Percentiles rank a stretch among this genome's conserved stretches.
phyloP scores from a whole-genome alignment of 352 stramenopile species.

The Pythium scleroteichum region DNA sequence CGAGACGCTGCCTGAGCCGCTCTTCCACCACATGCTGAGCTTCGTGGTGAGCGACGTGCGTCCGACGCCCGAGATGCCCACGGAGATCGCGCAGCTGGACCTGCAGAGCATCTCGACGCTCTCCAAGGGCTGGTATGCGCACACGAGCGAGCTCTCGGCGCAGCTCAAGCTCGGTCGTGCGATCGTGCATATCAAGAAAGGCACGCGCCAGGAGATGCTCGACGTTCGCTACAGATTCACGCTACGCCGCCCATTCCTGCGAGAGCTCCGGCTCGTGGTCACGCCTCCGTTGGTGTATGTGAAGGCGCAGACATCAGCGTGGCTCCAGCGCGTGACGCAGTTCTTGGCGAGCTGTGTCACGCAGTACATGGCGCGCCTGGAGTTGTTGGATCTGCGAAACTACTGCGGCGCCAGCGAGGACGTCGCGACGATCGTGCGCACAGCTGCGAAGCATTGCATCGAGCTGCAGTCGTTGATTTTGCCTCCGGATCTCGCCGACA shows the following conservation, averaged over 20 bases:
- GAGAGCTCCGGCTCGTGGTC: slow-evolving; percentile 6
- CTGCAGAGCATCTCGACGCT: slow-evolving; percentile 1
- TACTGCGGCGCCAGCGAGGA: slow-evolving; percentile 4
- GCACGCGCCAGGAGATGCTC: slow-evolving; percentile 7
- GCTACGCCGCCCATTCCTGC: slow-evolving; percentile 7
- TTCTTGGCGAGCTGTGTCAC: slow-evolving; percentile 3
- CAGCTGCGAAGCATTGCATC: background rate
- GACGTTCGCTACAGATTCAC: slow-evolving; percentile 1
- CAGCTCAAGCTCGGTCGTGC: slow-evolving; percentile 5
- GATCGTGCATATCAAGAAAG: slow-evolving; percentile 8
- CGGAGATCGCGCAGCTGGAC: background rate
- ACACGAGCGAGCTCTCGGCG: slow-evolving; percentile 6
- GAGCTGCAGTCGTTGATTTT: slow-evolving; percentile 8
- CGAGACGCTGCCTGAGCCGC: slow-evolving; percentile 1
- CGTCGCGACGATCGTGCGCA: background rate
- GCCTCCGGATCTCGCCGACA: slow-evolving; percentile 4
- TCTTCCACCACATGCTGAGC: slow-evolving; percentile 4
- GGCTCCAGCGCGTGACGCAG: slow-evolving; percentile 7
- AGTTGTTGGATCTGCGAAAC: slow-evolving; percentile 14
- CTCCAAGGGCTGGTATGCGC: slow-evolving; percentile 6
- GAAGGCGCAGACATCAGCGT: slow-evolving; percentile 1
- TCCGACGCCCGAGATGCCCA: slow-evolving; percentile 4
- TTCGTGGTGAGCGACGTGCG: background rate
- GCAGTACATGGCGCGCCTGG: background rate
- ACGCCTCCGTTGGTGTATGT: slow-evolving; percentile 8